phyloP scores from a whole-genome alignment of 257 asterid genomes.

The Apocynum venetum region DNA sequence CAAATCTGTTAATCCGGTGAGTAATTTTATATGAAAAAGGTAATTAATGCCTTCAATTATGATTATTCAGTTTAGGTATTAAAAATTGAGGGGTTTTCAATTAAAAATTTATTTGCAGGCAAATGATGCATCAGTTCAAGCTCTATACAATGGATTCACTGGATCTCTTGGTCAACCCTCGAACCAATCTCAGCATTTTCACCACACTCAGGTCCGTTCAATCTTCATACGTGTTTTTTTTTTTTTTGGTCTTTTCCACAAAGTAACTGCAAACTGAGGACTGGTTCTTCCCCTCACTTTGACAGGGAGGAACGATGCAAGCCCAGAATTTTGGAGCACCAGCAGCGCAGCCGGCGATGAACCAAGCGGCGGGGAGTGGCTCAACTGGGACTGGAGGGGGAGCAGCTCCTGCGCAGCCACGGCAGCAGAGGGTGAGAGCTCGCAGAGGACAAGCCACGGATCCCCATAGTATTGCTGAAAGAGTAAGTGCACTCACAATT shows the following conservation, averaged over 20 bases:
- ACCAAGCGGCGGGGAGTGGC: slow-evolving; percentile 54
- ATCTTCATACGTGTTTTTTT: neutral
- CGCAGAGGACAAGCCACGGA: slow-evolving; percentile 99
- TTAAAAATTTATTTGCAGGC: slow-evolving; percentile 33
- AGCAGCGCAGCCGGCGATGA: slow-evolving; percentile 29
- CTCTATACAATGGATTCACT: slow-evolving; percentile 64
- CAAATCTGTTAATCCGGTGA: slow-evolving; percentile 45
- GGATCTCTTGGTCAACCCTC: slow-evolving; percentile 54
- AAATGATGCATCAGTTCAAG: slow-evolving; percentile 60
- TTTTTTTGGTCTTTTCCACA: neutral
- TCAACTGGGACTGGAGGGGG: slow-evolving; percentile 46
- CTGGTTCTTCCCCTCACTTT: neutral
- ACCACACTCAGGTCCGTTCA: slow-evolving; percentile 47
- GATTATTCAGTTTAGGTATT: slow-evolving; percentile 1
- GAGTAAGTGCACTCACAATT: slow-evolving; percentile 43
- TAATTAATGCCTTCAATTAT: neutral
- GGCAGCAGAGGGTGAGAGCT: slow-evolving; percentile 90
- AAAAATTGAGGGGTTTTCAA: neutral
- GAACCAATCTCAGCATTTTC: slow-evolving; percentile 56
- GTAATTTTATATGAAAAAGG: slow-evolving; percentile 10
- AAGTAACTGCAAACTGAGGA: neutral
- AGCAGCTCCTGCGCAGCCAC: slow-evolving; percentile 54
- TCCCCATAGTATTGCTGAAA: slow-evolving; percentile 97
- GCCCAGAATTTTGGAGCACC: slow-evolving; percentile 43
- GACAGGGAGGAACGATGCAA: slow-evolving; percentile 26